A percentile compares a stretch with the other conserved stretches of the same genome.
Conservation (phyloP, 495 filamentous ascomycete genomes). For the Penicillium lividum region DNA sequence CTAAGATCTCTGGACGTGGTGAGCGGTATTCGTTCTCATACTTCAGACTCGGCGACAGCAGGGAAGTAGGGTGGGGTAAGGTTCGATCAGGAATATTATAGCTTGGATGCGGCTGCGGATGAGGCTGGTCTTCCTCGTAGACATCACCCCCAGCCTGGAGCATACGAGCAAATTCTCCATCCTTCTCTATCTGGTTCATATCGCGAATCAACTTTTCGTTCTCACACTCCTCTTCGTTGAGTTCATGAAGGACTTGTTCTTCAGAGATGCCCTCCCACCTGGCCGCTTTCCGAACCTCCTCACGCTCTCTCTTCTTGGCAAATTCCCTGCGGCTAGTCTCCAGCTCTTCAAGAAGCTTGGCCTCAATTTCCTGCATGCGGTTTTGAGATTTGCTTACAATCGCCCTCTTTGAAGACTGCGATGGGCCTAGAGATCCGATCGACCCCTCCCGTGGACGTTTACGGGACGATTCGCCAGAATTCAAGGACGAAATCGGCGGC, state of each 20-base stretch:
- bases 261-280: conserved; percentile 22
- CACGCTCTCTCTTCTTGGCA: conserved; percentile 7
- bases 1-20: not conserved
- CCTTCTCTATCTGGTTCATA: conserved; percentile 27
- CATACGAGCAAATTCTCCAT: conserved; percentile 50
- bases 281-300: conserved; percentile 7
- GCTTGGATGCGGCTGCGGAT: not conserved
- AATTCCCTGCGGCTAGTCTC: conserved; percentile 1
- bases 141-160: conserved; percentile 30
- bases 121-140: conserved; percentile 1
- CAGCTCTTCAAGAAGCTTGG: conserved; percentile 8
- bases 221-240: conserved; percentile 39
- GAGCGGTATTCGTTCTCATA: not conserved
- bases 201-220: conserved; percentile 10
- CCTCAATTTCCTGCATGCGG: conserved; percentile 14
- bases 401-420: conserved; percentile 19
- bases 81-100: conserved; percentile 19
- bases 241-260: conserved; percentile 28
- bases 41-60: not conserved
- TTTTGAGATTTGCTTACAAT: conserved; percentile 5
- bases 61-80: not conserved
- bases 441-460: conserved; percentile 27
- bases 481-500: not conserved
- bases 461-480: conserved; percentile 12
- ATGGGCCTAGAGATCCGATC: conserved; percentile 4